Percentiles rank a stretch among this genome's conserved stretches.
phyloP scores from a whole-genome alignment of 805 yeast genomes.

The Ogataea methanolica region DNA sequence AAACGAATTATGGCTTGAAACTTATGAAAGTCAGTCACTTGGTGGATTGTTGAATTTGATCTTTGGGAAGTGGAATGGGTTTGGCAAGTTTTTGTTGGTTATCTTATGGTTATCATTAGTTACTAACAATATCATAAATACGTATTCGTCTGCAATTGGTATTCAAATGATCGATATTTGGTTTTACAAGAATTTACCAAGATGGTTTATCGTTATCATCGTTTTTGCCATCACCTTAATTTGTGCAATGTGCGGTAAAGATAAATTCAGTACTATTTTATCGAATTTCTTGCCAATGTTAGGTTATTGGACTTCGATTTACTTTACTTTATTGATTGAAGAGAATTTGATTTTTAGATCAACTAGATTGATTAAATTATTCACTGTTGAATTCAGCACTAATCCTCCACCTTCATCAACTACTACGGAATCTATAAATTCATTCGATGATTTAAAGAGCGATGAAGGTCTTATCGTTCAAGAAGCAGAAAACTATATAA shows the following conservation, averaged over 20 bases:
- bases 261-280: slow-evolving; percentile 66
- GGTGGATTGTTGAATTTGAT: slow-evolving; percentile 72
- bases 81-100: slow-evolving; percentile 71
- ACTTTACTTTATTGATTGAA: slow-evolving; percentile 62
- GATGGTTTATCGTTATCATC: slow-evolving; percentile 70
- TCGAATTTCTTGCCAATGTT: slow-evolving; percentile 86
- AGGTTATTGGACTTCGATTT: slow-evolving; percentile 87
- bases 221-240: slow-evolving; percentile 62
- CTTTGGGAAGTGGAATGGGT: slow-evolving; percentile 66
- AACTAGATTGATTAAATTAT: slow-evolving; percentile 36
- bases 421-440: background rate
- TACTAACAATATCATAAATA: slow-evolving; percentile 77
- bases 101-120: slow-evolving; percentile 69
- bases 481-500: slow-evolving; percentile 12
- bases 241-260: slow-evolving; percentile 70
- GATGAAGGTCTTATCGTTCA: too few species aligned
- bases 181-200: slow-evolving; percentile 57
- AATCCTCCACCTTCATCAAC: background rate
- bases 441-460: background rate
- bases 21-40: slow-evolving; percentile 56
- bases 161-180: slow-evolving; percentile 55
- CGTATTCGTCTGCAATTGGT: slow-evolving; percentile 79
- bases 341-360: slow-evolving; percentile 70
- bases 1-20: slow-evolving; percentile 51
- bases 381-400: slow-evolving; percentile 36